phyloP scores from a whole-genome alignment of 306 rosid genomes.

The Acacia crassicarpa region DNA sequence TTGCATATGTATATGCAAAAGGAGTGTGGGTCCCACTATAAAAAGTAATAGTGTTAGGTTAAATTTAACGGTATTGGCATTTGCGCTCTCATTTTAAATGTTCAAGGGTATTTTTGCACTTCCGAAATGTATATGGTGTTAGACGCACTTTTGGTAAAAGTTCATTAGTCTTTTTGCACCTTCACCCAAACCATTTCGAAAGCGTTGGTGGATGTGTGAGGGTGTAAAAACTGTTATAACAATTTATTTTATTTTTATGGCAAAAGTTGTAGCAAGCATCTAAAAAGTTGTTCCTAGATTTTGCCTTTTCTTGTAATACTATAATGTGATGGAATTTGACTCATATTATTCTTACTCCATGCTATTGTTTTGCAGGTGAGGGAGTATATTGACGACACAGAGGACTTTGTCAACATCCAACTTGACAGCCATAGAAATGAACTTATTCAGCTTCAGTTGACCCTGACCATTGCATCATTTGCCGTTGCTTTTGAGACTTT shows the following conservation, averaged over 20 bases:
- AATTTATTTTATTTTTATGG: neutral
- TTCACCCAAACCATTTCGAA: neutral
- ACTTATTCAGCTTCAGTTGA: slow-evolving; percentile 96
- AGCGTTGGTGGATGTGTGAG: neutral
- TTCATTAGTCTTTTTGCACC: too few species aligned
- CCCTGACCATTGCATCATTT: slow-evolving; percentile 86
- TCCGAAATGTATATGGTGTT: too few species aligned
- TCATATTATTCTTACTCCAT: slow-evolving; percentile 16
- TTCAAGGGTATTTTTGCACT: too few species aligned
- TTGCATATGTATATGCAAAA: too few species aligned
- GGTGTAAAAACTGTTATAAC: neutral
- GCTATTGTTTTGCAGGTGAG: slow-evolving; percentile 68
- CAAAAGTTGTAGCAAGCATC: neutral
- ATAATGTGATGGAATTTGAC: neutral
- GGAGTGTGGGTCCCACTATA: too few species aligned
- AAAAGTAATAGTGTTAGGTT: too few species aligned
- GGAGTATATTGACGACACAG: slow-evolving; percentile 96
- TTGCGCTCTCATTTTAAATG: too few species aligned
- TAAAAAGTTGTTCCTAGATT: neutral
- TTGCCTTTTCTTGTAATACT: neutral
- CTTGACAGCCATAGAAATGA: slow-evolving; percentile 97
- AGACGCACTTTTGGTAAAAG: too few species aligned
- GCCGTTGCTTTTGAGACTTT: slow-evolving; percentile 73
- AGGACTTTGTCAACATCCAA: slow-evolving; percentile 94
- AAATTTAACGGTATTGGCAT: too few species aligned